phyloP scores from a whole-genome alignment of 164 flowering plant genomes.

The Vitis labrusca region DNA sequence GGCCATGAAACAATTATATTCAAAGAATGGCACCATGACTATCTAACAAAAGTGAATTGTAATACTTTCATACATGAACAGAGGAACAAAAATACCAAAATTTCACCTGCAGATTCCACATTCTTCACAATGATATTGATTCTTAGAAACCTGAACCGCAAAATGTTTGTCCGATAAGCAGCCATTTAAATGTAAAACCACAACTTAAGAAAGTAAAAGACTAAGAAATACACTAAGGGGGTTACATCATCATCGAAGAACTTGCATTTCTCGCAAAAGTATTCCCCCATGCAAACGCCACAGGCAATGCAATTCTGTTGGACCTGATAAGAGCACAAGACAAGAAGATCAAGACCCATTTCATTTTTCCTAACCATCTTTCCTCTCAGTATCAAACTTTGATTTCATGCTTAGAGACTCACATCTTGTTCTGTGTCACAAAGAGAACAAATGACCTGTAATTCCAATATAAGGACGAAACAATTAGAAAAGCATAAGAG shows the following conservation, averaged over 20 bases:
- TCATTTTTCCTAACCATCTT: too few species aligned
- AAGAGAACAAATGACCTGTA: constrained; percentile 84
- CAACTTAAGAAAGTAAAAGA: background rate
- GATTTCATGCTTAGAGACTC: constrained; percentile 21
- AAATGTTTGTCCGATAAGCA: background rate
- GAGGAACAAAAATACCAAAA: background rate
- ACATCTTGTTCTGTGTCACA: constrained; percentile 91
- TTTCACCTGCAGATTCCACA: constrained; percentile 86
- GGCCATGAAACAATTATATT: too few species aligned
- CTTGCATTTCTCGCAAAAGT: constrained; percentile 78
- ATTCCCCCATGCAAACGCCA: constrained; percentile 87
- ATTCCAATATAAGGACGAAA: background rate
- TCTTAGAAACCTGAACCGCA: constrained; percentile 61
- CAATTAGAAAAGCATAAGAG: constrained; percentile 3
- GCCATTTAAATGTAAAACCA: background rate
- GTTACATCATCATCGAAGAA: constrained; percentile 90
- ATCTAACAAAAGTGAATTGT: background rate
- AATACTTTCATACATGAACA: background rate
- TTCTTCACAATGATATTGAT: constrained; percentile 87
- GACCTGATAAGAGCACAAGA: constrained; percentile 44
- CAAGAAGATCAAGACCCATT: constrained; percentile 3
- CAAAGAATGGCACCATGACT: background rate
- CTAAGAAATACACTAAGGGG: background rate
- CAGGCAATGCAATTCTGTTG: constrained; percentile 70
- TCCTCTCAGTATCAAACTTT: background rate